phyloP scores from a whole-genome alignment of 805 yeast genomes.

The Isabelozyma pseudorhagii region DNA sequence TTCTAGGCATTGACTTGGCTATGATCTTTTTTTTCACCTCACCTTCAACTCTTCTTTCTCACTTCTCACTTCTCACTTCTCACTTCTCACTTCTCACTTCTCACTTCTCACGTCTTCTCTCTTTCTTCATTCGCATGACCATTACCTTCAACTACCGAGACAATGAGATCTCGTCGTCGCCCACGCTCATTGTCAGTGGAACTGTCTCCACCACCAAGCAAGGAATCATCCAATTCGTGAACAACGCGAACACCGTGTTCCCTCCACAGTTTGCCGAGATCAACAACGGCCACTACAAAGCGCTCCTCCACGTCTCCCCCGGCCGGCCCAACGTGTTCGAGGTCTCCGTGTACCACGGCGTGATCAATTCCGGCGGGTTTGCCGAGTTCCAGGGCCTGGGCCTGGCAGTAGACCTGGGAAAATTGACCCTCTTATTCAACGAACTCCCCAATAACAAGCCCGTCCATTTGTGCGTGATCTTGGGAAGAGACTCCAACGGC shows the following conservation, averaged over 20 bases:
- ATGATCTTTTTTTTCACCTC: background rate
- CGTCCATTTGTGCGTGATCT: constrained; percentile 71
- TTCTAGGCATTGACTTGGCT: too few relatives aligned
- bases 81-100: too few relatives aligned
- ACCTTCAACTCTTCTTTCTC: background rate
- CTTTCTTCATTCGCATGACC: constrained; percentile 8
- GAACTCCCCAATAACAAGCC: constrained; percentile 69
- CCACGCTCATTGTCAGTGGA: constrained; percentile 36
- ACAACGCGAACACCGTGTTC: constrained; percentile 38
- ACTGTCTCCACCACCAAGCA: constrained; percentile 11
- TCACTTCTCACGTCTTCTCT: too few relatives aligned
- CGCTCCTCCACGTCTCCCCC: constrained; percentile 63
- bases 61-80: too few relatives aligned
- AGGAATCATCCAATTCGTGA: constrained; percentile 31
- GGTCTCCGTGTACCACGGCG: constrained; percentile 48
- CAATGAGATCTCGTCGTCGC: constrained; percentile 39
- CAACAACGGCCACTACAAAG: constrained; percentile 69
- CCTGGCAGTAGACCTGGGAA: too few relatives aligned
- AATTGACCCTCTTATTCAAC: constrained; percentile 22
- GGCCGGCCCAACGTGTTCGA: constrained; percentile 57
- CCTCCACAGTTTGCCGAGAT: constrained; percentile 76
- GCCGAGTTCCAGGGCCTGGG: constrained; percentile 12
- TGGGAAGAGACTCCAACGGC: constrained; percentile 74
- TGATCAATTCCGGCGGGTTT: constrained; percentile 13
- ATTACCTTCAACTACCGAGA: constrained; percentile 29